These are phyloP conservation scores for Hortaea sp. DNA, from an alignment of 2,329 filamentous ascomycete species.

Conservation along the genomic window DNA sequence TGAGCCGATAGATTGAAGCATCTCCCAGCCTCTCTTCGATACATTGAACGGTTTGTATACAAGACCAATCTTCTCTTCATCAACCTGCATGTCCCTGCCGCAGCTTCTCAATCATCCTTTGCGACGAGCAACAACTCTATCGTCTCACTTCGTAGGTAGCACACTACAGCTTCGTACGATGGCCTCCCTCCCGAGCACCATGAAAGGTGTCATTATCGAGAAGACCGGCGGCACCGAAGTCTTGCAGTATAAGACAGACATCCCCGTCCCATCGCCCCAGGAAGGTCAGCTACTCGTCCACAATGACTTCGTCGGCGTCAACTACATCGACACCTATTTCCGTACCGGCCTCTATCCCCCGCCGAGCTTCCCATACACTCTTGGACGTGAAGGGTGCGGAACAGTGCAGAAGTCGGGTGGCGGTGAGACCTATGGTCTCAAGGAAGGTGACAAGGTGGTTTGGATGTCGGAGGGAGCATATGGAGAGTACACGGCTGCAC, in stretches of 20 bases:
- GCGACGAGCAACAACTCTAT: neutral
- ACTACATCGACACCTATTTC: slow-evolving; percentile 92
- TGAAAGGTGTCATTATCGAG: slow-evolving; percentile 64
- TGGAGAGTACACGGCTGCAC: slow-evolving; percentile 48
- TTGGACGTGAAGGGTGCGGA: slow-evolving; percentile 72
- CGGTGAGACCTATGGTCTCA: slow-evolving; percentile 43
- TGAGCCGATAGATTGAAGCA: no score
- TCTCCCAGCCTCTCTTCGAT: no score
- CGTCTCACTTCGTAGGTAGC: slow-evolving; percentile 1
- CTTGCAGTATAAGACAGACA: slow-evolving; percentile 57
- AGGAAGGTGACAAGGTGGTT: slow-evolving; percentile 60
- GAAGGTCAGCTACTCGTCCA: slow-evolving; percentile 69
- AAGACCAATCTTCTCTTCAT: no score
- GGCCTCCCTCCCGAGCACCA: slow-evolving; percentile 50
- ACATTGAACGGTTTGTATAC: no score
- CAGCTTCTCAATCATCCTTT: neutral
- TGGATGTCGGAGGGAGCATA: slow-evolving; percentile 52
- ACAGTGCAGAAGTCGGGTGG: slow-evolving; percentile 53
- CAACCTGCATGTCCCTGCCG: slow-evolving; percentile 3
- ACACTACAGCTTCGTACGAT: slow-evolving; percentile 1
- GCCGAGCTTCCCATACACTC: slow-evolving; percentile 58
- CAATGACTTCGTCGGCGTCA: slow-evolving; percentile 71
- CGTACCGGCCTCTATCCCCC: slow-evolving; percentile 70
- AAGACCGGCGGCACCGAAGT: slow-evolving; percentile 64
- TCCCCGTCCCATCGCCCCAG: slow-evolving; percentile 58